phyloP scores from a whole-genome alignment of 345 rosid genomes.

The Camelina neglecta region DNA sequence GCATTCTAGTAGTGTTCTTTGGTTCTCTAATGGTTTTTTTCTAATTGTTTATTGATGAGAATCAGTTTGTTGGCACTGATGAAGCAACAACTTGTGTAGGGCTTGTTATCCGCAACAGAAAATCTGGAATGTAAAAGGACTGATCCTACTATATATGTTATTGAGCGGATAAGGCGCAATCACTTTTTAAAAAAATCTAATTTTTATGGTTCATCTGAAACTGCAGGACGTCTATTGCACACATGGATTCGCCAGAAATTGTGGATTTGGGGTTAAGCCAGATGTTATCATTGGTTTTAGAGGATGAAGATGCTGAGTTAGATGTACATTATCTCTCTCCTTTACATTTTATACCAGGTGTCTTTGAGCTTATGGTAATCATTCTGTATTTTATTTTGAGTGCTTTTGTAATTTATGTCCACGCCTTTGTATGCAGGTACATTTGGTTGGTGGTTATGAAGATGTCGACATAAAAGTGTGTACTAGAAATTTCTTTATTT shows the following conservation, averaged over 20 bases:
- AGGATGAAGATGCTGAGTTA: constrained; percentile 51
- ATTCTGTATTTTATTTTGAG: background rate
- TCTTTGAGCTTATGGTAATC: background rate
- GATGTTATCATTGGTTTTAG: constrained; percentile 63
- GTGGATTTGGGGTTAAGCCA: constrained; percentile 74
- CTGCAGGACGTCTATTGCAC: constrained; percentile 87
- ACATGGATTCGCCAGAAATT: constrained; percentile 67
- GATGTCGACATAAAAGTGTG: constrained; percentile 66
- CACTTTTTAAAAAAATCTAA: background rate
- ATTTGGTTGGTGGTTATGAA: constrained; percentile 83
- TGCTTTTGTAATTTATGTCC: background rate
- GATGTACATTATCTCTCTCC: constrained; percentile 56
- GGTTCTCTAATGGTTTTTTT: constrained; percentile 3
- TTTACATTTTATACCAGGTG: background rate
- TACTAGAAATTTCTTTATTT: constrained; percentile 36
- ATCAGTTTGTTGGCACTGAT: constrained; percentile 78
- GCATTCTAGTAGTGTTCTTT: background rate
- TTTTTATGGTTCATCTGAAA: constrained; percentile 2
- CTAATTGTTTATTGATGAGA: constrained; percentile 25
- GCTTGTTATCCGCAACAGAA: constrained; percentile 70
- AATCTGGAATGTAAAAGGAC: constrained; percentile 66
- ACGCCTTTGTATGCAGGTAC: constrained; percentile 63
- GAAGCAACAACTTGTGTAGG: constrained; percentile 94
- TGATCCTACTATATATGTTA: background rate
- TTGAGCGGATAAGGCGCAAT: background rate